phyloP scores from a whole-genome alignment of 2,329 filamentous ascomycete species.

The Penicillium hesseltinei region DNA sequence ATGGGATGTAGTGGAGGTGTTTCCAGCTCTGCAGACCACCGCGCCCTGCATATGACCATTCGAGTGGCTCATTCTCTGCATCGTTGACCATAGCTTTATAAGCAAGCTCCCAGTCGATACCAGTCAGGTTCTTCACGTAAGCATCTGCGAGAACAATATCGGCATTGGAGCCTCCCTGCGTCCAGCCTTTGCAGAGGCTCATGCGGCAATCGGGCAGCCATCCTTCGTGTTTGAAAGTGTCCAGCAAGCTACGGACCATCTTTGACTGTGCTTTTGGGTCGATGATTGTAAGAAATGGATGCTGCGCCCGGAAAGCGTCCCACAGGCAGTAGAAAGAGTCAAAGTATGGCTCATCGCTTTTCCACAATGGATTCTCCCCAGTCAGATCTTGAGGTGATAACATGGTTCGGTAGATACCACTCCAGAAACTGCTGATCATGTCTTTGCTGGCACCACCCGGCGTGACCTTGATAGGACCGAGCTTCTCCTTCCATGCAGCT shows the following conservation, averaged over 20 bases:
- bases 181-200: conserved; percentile 34
- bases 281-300: conserved; percentile 29
- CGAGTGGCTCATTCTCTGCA: conserved; percentile 64
- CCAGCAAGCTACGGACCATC: conserved; percentile 31
- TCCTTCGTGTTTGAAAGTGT: conserved; percentile 32
- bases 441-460: conserved; percentile 51
- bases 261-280: conserved; percentile 27
- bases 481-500: conserved; percentile 57
- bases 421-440: conserved; percentile 61
- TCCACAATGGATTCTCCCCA: conserved; percentile 66
- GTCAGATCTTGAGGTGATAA: conserved; percentile 69
- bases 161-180: conserved; percentile 51
- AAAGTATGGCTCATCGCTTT: conserved; percentile 64
- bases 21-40: conserved; percentile 71
- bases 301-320: conserved; percentile 24
- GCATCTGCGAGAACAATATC: conserved; percentile 65
- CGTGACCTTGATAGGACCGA: conserved; percentile 56
- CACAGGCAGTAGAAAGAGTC: conserved; percentile 61
- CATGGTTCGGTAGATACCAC: conserved; percentile 66
- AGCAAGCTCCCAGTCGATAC: conserved; percentile 64
- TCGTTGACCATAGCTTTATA: conserved; percentile 68
- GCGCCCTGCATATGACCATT: conserved; percentile 66
- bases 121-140: conserved; percentile 62
- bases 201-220: conserved; percentile 35
- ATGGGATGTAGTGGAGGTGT: conserved; percentile 64